These are phyloP conservation scores for Calonectria naviculata DNA, from an alignment of 2,329 filamentous ascomycete species.

Conservation along the genomic window DNA sequence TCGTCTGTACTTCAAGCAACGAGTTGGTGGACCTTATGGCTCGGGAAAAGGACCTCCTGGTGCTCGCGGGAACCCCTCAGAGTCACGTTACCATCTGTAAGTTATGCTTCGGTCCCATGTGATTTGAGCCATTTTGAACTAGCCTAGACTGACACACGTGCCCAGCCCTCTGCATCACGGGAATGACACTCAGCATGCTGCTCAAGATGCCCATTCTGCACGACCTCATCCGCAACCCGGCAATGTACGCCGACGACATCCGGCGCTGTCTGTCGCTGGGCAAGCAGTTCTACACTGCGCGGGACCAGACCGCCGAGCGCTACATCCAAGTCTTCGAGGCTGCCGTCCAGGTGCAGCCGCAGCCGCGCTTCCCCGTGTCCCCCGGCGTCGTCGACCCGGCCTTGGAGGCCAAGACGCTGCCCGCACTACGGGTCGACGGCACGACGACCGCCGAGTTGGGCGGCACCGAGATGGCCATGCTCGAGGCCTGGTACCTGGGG, in stretches of 20 bases:
- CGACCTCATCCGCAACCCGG: conserved; percentile 30
- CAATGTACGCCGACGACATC: conserved; percentile 30
- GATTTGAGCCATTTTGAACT: neutral
- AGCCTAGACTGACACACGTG: conserved; percentile 3
- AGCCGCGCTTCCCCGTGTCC: conserved; percentile 20
- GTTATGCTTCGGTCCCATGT: neutral
- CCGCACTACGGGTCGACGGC: neutral
- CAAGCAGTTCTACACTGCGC: conserved; percentile 28
- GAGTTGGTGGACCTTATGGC: conserved; percentile 37
- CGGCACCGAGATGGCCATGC: conserved; percentile 30
- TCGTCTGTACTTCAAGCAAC: conserved; percentile 34
- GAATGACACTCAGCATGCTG: conserved; percentile 38
- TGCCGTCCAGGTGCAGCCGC: conserved; percentile 32
- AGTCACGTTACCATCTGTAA: conserved; percentile 36
- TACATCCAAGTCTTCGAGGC: conserved; percentile 32
- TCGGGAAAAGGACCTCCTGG: conserved; percentile 32
- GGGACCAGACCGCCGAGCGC: conserved; percentile 25
- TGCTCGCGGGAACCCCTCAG: conserved; percentile 33
- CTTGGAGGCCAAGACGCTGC: conserved; percentile 25
- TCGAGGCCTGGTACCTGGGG: conserved; percentile 37
- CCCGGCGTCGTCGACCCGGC: conserved; percentile 32
- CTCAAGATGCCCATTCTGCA: conserved; percentile 35
- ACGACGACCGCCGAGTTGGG: conserved; percentile 3
- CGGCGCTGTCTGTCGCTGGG: conserved; percentile 35
- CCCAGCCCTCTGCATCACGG: conserved; percentile 34